Evolutionary conservation across 495 filamentous ascomycete genomes (phyloP), one percentile per base, ranked within the genome.

Genomic region (Lichenothelia convexa): DNA sequence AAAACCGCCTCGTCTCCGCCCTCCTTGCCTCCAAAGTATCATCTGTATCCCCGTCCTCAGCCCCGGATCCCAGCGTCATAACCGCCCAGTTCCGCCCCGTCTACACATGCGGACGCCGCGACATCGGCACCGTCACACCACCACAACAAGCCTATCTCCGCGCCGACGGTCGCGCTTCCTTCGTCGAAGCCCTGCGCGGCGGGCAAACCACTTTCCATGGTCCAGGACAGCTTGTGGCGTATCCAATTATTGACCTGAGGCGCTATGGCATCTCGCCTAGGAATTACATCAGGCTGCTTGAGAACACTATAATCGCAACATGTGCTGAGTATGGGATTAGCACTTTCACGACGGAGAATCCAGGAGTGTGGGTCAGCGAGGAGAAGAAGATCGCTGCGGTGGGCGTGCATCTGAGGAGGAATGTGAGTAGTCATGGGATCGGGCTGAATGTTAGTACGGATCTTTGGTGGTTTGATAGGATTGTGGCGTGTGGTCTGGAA

Each of bases 141-240:
- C 47, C 41, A 22, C 58, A 64, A 34, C 50, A 45, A 21, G 38
- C 41, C 1, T 53, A 62, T 30, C 54, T 73, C 3, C 48, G 44
- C 21, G 50, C 53, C 24, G 36, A 51, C 18, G 58, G 64, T 12
- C 45, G 43, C 26, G 79, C 82, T 15, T 68, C 73, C 15, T 66
- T 91, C 45, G 52, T 70, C 26, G 64, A 73, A 36, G 75, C 83
- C 4, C 68, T 75, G 5, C 75, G 89, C 31, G 89, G 89, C 44
- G 89, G 89, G 0, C 80, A 89, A 40, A 86, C 80, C 0, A 95
- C 89, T 3, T 97, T 92, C 61, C 89, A 97, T 51, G 89, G 89
- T 0, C 89, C 89, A 0, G 89, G 89, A 0, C 89, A 97, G 52
- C 58, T 87, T 41, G 80, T 93, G 18, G 75, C 82, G 9, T 97